phyloP scores from a whole-genome alignment of 805 yeast species.

The Kluyveromyces lactis region DNA sequence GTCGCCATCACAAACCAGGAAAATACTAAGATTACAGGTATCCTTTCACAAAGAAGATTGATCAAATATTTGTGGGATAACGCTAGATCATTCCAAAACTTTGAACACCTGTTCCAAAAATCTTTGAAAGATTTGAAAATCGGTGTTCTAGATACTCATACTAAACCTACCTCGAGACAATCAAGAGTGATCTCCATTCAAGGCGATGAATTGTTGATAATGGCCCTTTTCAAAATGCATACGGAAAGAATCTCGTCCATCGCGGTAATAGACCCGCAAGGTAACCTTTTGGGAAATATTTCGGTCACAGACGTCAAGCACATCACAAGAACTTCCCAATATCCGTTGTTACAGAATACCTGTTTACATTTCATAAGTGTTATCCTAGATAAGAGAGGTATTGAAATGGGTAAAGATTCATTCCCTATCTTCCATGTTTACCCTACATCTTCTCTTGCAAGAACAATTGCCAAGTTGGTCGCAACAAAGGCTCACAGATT shows the following conservation, averaged over 20 bases:
- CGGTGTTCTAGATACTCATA: conserved; percentile 43
- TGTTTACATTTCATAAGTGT: conserved; percentile 85
- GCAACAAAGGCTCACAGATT: conserved; percentile 91
- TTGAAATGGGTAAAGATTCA: conserved; percentile 80
- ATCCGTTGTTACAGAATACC: conserved; percentile 69
- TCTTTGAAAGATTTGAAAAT: conserved; percentile 66
- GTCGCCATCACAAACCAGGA: conserved; percentile 64
- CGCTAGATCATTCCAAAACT: conserved; percentile 73
- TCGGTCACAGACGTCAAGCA: conserved; percentile 90
- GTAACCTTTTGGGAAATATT: conserved; percentile 78
- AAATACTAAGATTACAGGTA: conserved; percentile 59
- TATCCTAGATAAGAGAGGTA: conserved; percentile 78
- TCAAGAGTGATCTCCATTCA: conserved; percentile 66
- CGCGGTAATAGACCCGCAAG: conserved; percentile 80
- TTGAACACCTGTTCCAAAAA: conserved; percentile 66
- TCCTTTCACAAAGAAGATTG: conserved; percentile 83
- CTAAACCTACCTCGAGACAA: conserved; percentile 31
- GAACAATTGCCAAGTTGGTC: conserved; percentile 89
- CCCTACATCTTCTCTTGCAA: conserved; percentile 65
- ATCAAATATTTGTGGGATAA: conserved; percentile 86
- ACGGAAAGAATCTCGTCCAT: conserved; percentile 75
- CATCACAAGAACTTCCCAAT: conserved; percentile 79
- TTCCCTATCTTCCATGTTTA: conserved; percentile 95
- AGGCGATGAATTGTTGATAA: conserved; percentile 82
- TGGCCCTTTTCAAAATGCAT: conserved; percentile 82